These are phyloP conservation scores for Pterocarpus santalinus DNA, from an alignment of 306 rosid species.

Conservation along the genomic window DNA sequence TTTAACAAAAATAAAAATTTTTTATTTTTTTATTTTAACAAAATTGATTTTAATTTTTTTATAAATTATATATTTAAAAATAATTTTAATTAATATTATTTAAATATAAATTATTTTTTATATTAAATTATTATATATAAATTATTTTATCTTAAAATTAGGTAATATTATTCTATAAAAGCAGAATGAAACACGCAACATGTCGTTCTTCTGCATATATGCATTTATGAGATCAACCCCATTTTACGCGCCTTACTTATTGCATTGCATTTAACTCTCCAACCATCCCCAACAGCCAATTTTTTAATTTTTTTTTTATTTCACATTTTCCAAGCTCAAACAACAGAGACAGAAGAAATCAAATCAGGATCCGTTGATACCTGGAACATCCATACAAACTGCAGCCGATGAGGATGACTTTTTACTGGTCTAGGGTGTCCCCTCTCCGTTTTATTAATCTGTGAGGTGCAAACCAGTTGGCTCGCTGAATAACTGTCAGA, in stretches of 20 bases:
- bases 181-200: too few relatives aligned
- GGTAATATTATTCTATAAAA: too few relatives aligned
- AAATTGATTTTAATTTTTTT: too few relatives aligned
- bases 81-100: too few relatives aligned
- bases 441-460: conserved; percentile 43
- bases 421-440: conserved; percentile 20
- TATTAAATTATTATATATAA: too few relatives aligned
- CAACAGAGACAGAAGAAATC: conserved; percentile 9
- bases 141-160: too few relatives aligned
- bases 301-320: conserved; percentile 32
- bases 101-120: too few relatives aligned
- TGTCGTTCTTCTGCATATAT: background rate
- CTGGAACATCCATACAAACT: conserved; percentile 36
- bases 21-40: too few relatives aligned
- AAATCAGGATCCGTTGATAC: conserved; percentile 33
- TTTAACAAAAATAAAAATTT: too few relatives aligned
- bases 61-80: too few relatives aligned
- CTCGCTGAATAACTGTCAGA: conserved; percentile 54
- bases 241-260: conserved; percentile 52
- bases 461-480: conserved; percentile 57
- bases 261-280: conserved; percentile 66
- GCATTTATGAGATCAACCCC: conserved; percentile 66
- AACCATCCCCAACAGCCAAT: conserved; percentile 50
- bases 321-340: conserved; percentile 45
- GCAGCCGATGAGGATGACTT: conserved; percentile 29